Base-by-base conservation (phyloP, 1,284 basidiomycete genomes). In the Neonothopanus nambi region DNA sequence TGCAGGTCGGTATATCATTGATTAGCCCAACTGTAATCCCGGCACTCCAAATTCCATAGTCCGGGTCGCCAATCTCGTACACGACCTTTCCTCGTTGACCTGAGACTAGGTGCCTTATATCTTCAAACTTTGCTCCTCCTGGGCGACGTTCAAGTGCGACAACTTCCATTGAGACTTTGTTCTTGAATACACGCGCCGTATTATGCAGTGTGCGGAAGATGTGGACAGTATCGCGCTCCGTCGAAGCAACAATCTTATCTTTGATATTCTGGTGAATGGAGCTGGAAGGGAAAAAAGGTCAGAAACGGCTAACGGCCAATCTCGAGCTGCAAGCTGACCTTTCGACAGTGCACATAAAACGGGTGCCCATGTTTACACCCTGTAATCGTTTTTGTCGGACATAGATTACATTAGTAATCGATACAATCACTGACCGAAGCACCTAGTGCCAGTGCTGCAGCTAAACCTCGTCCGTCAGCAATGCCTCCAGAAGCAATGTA, bases 181-280 rank as follows among this genome's bases (percentile, higher is more conserved):
- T 95, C 76, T 92, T 93, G 80, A 80, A 95, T 2, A 97, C 93
- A 33, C 95, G 82, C 5, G 93, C 86, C 1, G 93, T 95, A 68
- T 96, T 96, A 63, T 81, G 79, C 46, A 96, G 71, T 0, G 89
- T 89, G 52, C 94, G 84, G 79, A 98, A 94, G 63, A 97, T 95
- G 72, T 97, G 95, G 6, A 88, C 71, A 0, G 89, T 90, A 65
- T 96, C 90, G 52, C 80, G 78, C 70, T 98, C 95, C 5, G 80
- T 84, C 5, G 92, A 85, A 9, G 81, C 76, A 47, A 98, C 88
- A 49, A 98, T 96, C 67, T 83, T 89, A 50, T 93, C 78, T 71
- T 98, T 98, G 79, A 98, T 91, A 60, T 85, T 91, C 59, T 90
- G 80, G 70, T 97, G 93, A 57, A 96, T 94, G 17, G 91, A 86